A percentile compares a stretch with the other conserved stretches of the same genome.
Conservation (phyloP, 208 protist species). For the Plasmodiophora brassicae region DNA sequence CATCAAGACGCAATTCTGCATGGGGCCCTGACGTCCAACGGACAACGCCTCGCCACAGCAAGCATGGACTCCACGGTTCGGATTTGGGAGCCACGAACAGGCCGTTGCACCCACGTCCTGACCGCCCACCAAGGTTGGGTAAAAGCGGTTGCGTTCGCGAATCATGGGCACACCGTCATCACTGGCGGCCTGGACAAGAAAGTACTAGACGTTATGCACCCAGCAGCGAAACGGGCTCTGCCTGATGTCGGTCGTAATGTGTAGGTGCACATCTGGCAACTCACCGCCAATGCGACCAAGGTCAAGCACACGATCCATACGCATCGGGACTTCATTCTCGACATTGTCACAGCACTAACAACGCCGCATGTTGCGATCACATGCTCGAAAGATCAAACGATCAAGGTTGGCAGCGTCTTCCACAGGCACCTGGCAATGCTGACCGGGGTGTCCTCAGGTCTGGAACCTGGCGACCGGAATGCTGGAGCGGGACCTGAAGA, state of each 20-base stretch:
- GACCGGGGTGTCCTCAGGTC: neutral
- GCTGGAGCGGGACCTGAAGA: conserved; percentile 22
- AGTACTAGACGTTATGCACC: conserved; percentile 46
- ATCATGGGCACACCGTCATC: conserved; percentile 77
- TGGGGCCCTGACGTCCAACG: conserved; percentile 68
- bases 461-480: neutral
- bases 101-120: conserved; percentile 65
- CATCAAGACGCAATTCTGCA: conserved; percentile 75
- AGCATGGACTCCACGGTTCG: conserved; percentile 73
- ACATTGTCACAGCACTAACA: neutral
- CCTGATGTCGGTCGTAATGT: conserved; percentile 55
- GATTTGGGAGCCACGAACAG: conserved; percentile 72
- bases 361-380: neutral
- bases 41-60: conserved; percentile 68
- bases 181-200: conserved; percentile 78
- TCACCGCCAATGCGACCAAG: neutral
- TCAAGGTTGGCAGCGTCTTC: neutral
- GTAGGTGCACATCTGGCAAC: conserved; percentile 21
- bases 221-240: too few species aligned
- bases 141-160: conserved; percentile 68
- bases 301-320: neutral
- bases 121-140: conserved; percentile 71
- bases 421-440: too few species aligned
- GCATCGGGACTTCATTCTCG: conserved; percentile 21
- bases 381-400: neutral